phyloP scores from a whole-genome alignment of 129 eudicot species.

The sunflower (Helianthus annuus) region DNA sequence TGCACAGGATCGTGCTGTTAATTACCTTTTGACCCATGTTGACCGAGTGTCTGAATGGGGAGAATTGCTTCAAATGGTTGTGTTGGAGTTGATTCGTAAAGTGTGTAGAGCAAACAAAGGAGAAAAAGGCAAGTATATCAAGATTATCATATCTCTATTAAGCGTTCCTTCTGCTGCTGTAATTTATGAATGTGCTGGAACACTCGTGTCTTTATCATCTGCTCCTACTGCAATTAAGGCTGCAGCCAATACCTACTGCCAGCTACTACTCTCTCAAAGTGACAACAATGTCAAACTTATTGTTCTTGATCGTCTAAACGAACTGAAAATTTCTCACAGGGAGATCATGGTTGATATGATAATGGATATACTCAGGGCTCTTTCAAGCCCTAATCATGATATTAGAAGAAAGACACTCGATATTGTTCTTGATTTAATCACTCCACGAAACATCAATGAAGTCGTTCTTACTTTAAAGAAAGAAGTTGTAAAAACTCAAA shows the following conservation, averaged over 20 bases:
- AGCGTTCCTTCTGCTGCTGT: conserved; percentile 94
- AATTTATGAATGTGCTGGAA: conserved; percentile 92
- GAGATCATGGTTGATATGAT: conserved; percentile 95
- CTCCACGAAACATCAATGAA: conserved; percentile 87
- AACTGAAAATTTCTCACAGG: conserved; percentile 73
- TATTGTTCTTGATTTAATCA: conserved; percentile 88
- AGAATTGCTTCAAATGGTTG: conserved; percentile 90
- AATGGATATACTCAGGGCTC: conserved; percentile 95
- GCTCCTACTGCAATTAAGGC: conserved; percentile 95
- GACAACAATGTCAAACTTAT: conserved; percentile 97
- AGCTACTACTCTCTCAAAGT: conserved; percentile 87
- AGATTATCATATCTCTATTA: conserved; percentile 79
- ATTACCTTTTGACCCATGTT: conserved; percentile 77
- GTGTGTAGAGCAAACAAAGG: conserved; percentile 89
- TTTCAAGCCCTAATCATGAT: conserved; percentile 96
- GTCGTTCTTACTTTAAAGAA: conserved; percentile 86
- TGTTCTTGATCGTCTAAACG: conserved; percentile 87
- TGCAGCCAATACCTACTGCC: conserved; percentile 94
- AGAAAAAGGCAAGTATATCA: conserved; percentile 87
- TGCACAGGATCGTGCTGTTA: conserved; percentile 90
- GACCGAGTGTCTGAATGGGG: conserved; percentile 93
- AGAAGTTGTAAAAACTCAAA: conserved; percentile 93
- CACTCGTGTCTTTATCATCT: conserved; percentile 87
- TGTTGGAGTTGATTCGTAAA: conserved; percentile 87
- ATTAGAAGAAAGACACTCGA: conserved; percentile 89